Percentiles rank a stretch among this genome's conserved stretches.
phyloP scores from a whole-genome alignment of 2,329 filamentous ascomycete genomes.

The Hymenoscyphus occultus region DNA sequence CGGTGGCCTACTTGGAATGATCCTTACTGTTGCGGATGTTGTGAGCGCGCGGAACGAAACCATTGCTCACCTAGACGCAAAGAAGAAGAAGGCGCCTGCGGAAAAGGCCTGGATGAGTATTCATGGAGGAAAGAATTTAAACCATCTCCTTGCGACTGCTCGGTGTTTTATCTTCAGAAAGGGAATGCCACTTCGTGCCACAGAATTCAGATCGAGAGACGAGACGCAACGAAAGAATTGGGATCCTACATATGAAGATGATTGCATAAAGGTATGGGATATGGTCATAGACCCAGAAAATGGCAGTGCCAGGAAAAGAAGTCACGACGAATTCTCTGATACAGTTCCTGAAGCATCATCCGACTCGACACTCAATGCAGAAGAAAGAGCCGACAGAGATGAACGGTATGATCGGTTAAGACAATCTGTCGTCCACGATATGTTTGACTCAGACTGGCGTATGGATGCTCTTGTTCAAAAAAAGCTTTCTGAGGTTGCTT shows the following conservation, averaged over 20 bases:
- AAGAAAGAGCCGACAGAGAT: slow-evolving; percentile 37
- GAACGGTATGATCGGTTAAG: slow-evolving; percentile 49
- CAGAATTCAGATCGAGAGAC: slow-evolving; percentile 53
- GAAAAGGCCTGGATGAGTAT: slow-evolving; percentile 52
- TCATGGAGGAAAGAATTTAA: slow-evolving; percentile 77
- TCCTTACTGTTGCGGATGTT: slow-evolving; percentile 78
- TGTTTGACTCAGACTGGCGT: slow-evolving; percentile 77
- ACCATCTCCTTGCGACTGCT: slow-evolving; percentile 76
- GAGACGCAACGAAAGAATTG: slow-evolving; percentile 32
- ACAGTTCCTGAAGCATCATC: slow-evolving; percentile 10
- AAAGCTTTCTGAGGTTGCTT: slow-evolving; percentile 61
- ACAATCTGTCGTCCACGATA: slow-evolving; percentile 64
- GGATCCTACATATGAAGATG: slow-evolving; percentile 70
- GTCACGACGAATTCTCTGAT: slow-evolving; percentile 46
- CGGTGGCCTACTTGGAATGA: slow-evolving; percentile 80
- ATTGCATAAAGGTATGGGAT: slow-evolving; percentile 80
- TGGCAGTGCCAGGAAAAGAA: slow-evolving; percentile 44
- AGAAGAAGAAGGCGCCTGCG: slow-evolving; percentile 29
- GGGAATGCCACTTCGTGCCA: slow-evolving; percentile 67
- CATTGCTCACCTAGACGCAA: slow-evolving; percentile 36
- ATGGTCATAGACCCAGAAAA: slow-evolving; percentile 54
- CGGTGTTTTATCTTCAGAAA: slow-evolving; percentile 84
- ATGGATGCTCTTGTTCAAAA: slow-evolving; percentile 67
- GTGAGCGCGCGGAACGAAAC: slow-evolving; percentile 45
- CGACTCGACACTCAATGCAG: slow-evolving; percentile 6